Conservation (phyloP, 2,329 filamentous ascomycete genomes). For the Hymenoscyphus salicellus region DNA sequence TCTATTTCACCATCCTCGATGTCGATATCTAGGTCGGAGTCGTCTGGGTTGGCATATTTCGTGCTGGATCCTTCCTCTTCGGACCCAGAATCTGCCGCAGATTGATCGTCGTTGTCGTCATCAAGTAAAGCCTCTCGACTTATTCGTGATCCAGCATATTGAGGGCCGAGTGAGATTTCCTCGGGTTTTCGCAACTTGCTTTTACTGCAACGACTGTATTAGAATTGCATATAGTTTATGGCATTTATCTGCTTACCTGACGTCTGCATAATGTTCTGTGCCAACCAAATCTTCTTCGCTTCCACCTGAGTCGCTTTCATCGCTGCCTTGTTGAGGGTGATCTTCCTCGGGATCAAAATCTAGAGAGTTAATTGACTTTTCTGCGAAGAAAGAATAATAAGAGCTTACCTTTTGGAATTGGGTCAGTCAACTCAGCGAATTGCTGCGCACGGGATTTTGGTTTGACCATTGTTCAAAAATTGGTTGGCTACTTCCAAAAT, state of each 20-base stretch:
- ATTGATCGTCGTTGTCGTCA: constrained; percentile 53
- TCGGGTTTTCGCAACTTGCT: constrained; percentile 78
- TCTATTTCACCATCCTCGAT: constrained; percentile 59
- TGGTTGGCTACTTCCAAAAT: neutral
- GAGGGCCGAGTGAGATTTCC: constrained; percentile 65
- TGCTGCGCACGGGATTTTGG: constrained; percentile 52
- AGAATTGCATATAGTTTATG: constrained; percentile 4
- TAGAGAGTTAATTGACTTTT: constrained; percentile 22
- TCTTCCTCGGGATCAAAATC: constrained; percentile 42
- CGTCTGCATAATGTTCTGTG: constrained; percentile 81
- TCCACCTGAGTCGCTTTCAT: constrained; percentile 46
- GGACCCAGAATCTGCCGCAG: constrained; percentile 36
- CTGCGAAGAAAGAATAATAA: neutral
- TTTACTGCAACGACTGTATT: constrained; percentile 52
- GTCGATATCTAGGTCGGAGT: constrained; percentile 52
- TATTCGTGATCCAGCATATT: constrained; percentile 76
- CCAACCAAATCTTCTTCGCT: constrained; percentile 57
- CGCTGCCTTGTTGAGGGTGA: constrained; percentile 24
- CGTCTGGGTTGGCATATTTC: constrained; percentile 49
- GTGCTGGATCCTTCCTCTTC: constrained; percentile 37
- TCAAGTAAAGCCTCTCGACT: constrained; percentile 64
- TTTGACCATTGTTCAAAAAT: constrained; percentile 46
- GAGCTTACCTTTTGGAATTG: constrained; percentile 50
- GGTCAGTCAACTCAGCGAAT: constrained; percentile 59
- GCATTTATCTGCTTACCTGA: constrained; percentile 53